Evolutionary conservation across 495 filamentous ascomycete genomes (phyloP), one percentile per base, ranked within the genome.

Genomic region (Terfezia claveryi): DNA sequence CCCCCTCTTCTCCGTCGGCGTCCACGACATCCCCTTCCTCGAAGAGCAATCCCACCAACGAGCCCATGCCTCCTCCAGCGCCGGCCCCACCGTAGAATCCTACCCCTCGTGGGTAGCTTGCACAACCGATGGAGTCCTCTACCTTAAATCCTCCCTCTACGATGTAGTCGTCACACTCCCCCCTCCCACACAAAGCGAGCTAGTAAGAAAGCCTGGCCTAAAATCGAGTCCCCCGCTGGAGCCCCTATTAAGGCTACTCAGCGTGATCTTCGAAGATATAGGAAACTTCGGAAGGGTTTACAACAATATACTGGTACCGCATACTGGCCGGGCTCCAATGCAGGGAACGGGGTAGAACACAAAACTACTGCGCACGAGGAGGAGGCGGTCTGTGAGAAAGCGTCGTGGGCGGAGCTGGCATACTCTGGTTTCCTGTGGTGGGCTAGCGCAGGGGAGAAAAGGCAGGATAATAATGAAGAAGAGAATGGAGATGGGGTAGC

Each of bases 361-460:
- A 14, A 20, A 20, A 20, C 17, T 14, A 46, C 14, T 46, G 14
- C 41, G 17, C 12, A 46, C 5, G 50, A 51, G 14, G 57, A 64
- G 36, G 62, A 66, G 36, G 50, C 55, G 0, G 55, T 61, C 10
- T 65, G 63, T n/a, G 63, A 66, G 55, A 58, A 61, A 23, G 71
- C 80, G 38, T 83, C 81, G n/a, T 96, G 89, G 91, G 73, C 85
- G 0, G 83, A 85, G 8, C 75, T 94, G 11, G 88, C 88, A 9
- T 96, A 95, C 64, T 78, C 76, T 27, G 81, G 83, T 4, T 94
- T 95, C 71, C 88, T 95, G 70, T 98, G 89, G 89, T 98, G 91
- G 91, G 91, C 91, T 0, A 88, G 85, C 1, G 91, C 91, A 0
- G 91, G 91, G 51, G 91, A 96, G 67, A 79, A 83, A 65, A 74